Evolutionary conservation across 257 asterid species (phyloP).

Genomic region (Perilla frutescens): DNA sequence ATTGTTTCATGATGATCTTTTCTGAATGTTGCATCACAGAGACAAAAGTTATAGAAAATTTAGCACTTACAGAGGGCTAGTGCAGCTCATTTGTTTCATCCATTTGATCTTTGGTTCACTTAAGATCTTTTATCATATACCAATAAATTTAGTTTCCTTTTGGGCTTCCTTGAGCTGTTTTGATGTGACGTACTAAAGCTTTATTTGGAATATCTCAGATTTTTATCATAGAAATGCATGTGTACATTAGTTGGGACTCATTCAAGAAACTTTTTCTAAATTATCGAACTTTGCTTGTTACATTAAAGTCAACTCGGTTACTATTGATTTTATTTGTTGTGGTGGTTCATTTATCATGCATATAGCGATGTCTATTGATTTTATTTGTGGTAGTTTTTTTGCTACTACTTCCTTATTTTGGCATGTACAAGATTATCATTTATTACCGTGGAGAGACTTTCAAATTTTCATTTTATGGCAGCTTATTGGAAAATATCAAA

Average conservation of each 20-base stretch:
- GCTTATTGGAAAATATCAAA: not conserved
- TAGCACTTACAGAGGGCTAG: not conserved
- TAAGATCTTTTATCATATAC: not conserved
- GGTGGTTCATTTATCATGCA: not conserved
- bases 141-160: not conserved
- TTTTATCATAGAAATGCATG: constrained; percentile 16
- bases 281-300: not conserved
- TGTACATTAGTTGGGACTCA: not conserved
- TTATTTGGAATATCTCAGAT: not conserved
- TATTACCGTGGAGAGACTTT: not conserved
- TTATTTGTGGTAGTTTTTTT: not conserved
- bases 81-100: not conserved
- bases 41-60: not conserved
- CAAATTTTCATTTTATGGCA: not conserved
- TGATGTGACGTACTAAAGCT: not conserved
- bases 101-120: not conserved
- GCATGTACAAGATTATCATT: not conserved
- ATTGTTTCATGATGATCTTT: not conserved
- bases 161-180: not conserved
- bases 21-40: not conserved
- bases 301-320: not conserved
- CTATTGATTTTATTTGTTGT: not conserved
- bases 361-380: not conserved
- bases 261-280: not conserved
- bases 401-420: not conserved